These are phyloP conservation scores for Colletotrichum karsti DNA, from an alignment of 2,329 filamentous ascomycete genomes.

Conservation along the genomic window DNA sequence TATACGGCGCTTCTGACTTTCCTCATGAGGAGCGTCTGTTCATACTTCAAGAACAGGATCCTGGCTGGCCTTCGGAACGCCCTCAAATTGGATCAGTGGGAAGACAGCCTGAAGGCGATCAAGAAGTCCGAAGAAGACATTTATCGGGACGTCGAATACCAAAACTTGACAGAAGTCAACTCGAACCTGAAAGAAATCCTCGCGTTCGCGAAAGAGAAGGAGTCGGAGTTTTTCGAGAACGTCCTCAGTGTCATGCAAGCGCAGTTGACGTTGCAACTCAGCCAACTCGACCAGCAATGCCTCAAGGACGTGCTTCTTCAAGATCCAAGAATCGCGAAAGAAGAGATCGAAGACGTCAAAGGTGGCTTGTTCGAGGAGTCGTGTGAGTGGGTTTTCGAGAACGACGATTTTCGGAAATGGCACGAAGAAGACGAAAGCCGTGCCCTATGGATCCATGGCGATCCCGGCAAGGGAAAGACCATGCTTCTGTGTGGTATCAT, in stretches of 20 bases:
- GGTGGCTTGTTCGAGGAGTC: conserved; percentile 36
- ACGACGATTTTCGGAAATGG: conserved; percentile 38
- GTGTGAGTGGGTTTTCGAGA: conserved; percentile 43
- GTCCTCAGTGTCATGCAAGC: no score
- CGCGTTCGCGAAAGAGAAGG: background rate
- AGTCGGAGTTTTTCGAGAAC: background rate
- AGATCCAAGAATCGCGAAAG: background rate
- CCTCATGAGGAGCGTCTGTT: background rate
- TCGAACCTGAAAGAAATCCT: background rate
- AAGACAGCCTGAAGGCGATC: background rate
- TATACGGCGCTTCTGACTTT: background rate
- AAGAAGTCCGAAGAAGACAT: background rate
- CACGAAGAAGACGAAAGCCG: conserved; percentile 22
- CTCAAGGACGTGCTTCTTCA: background rate
- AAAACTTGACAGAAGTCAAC: background rate
- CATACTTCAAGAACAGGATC: background rate
- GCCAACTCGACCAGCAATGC: background rate
- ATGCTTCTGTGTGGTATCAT: conserved; percentile 42
- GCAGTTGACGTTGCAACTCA: background rate
- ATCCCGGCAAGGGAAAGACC: conserved; percentile 47
- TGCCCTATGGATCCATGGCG: conserved; percentile 44
- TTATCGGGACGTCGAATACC: background rate
- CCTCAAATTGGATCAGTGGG: background rate
- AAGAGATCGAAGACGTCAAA: conserved; percentile 33
- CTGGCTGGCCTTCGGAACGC: background rate